Evolutionary conservation across 1,139 yeast species (phyloP).

Genomic region (Geotrichum macrosporum): DNA sequence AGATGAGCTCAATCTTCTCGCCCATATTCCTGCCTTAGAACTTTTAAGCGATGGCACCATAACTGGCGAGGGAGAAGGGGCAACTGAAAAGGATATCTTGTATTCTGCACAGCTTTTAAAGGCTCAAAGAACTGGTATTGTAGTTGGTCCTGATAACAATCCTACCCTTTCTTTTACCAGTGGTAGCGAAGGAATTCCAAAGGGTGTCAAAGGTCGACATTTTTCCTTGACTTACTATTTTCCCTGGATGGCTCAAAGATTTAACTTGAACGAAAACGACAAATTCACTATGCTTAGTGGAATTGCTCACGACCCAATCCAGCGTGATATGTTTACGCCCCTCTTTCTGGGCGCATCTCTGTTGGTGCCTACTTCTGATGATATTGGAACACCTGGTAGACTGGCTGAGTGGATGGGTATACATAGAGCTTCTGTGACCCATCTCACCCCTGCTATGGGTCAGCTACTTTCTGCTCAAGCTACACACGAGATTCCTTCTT

Average conservation of each 20-base stretch:
- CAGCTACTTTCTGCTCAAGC: constrained; percentile 96
- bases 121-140: constrained; percentile 70
- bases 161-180: constrained; percentile 97
- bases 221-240: constrained; percentile 93
- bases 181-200: constrained; percentile 97
- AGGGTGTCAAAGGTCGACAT: constrained; percentile 97
- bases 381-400: constrained; percentile 96
- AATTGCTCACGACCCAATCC: constrained; percentile 98
- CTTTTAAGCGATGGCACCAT: constrained; percentile 73
- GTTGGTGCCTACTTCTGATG: constrained; percentile 91
- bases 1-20: constrained; percentile 63
- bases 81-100: constrained; percentile 48
- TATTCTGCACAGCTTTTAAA: constrained; percentile 45
- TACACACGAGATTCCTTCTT: constrained; percentile 73
- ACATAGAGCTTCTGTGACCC: constrained; percentile 91
- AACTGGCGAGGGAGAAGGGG: constrained; percentile 49
- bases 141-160: constrained; percentile 95
- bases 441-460: constrained; percentile 99
- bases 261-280: constrained; percentile 72
- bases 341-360: constrained; percentile 90
- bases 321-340: constrained; percentile 98
- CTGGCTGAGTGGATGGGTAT: constrained; percentile 96
- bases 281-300: constrained; percentile 97
- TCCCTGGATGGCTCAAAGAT: constrained; percentile 95
- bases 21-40: constrained; percentile 73